Conservation (phyloP, 2,329 filamentous ascomycete species). For the Dendrostoma leiphaemia region DNA sequence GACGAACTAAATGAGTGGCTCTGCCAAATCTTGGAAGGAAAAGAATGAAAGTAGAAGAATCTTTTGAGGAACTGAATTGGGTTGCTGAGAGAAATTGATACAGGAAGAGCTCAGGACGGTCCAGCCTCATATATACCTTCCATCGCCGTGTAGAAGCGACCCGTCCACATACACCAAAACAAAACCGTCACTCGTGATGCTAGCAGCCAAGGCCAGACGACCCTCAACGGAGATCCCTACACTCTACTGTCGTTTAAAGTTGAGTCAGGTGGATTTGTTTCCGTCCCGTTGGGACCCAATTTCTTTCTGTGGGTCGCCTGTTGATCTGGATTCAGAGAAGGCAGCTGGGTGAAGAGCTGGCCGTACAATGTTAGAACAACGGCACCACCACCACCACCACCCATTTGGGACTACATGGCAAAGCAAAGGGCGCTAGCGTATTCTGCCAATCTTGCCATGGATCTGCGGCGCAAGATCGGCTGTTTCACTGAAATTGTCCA, state of each 20-base stretch:
- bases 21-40: neutral
- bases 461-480: too few species aligned
- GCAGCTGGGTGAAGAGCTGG: neutral
- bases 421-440: too few species aligned
- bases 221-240: neutral
- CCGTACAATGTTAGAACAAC: neutral
- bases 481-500: too few species aligned
- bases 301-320: neutral
- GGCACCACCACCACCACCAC: too few species aligned
- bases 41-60: neutral
- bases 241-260: neutral
- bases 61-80: neutral
- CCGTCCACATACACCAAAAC: neutral
- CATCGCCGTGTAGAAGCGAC: neutral
- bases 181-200: neutral
- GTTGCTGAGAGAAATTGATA: neutral
- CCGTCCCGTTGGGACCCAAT: neutral
- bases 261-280: neutral
- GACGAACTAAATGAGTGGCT: slow-evolving; percentile 1
- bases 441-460: too few species aligned
- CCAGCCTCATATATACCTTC: neutral
- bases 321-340: neutral
- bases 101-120: neutral
- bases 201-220: neutral
- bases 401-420: too few species aligned